phyloP scores from a whole-genome alignment of 305 asterid species.

The Salvia sclarea region DNA sequence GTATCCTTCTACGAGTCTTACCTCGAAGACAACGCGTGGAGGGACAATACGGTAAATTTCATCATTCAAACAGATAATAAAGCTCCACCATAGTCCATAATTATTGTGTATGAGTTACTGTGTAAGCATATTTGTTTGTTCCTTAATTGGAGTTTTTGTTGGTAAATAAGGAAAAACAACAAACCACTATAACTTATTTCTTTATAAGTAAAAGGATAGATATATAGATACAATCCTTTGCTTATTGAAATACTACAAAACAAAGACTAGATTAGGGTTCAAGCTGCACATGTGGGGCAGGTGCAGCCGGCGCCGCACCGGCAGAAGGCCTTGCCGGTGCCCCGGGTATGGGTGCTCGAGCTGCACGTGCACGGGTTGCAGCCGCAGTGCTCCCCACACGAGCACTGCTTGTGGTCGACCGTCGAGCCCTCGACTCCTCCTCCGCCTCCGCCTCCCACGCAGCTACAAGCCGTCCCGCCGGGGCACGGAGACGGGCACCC shows the following conservation, averaged over 20 bases:
- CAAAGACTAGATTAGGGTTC: neutral
- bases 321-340: conserved; percentile 57
- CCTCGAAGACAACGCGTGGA: conserved; percentile 57
- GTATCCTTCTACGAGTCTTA: conserved; percentile 54
- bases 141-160: neutral
- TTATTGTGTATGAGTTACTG: neutral
- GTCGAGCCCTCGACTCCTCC: conserved; percentile 20
- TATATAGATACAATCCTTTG: neutral
- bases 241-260: neutral
- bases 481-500: conserved; percentile 74
- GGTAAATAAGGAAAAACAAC: neutral
- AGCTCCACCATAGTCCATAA: neutral
- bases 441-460: conserved; percentile 23
- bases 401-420: conserved; percentile 59
- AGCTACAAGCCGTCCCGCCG: conserved; percentile 46
- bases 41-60: conserved; percentile 45
- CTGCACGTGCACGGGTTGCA: conserved; percentile 70
- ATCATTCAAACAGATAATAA: conserved; percentile 26
- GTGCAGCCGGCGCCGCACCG: conserved; percentile 59
- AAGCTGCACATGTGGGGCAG: conserved; percentile 56
- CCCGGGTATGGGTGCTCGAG: conserved; percentile 27
- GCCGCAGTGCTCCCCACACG: conserved; percentile 78
- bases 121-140: neutral
- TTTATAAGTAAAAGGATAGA: neutral
- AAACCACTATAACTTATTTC: neutral